These are phyloP conservation scores for Rhodotorula paludigena DNA, from an alignment of 768 basidiomycete genomes.

Conservation along the genomic window DNA sequence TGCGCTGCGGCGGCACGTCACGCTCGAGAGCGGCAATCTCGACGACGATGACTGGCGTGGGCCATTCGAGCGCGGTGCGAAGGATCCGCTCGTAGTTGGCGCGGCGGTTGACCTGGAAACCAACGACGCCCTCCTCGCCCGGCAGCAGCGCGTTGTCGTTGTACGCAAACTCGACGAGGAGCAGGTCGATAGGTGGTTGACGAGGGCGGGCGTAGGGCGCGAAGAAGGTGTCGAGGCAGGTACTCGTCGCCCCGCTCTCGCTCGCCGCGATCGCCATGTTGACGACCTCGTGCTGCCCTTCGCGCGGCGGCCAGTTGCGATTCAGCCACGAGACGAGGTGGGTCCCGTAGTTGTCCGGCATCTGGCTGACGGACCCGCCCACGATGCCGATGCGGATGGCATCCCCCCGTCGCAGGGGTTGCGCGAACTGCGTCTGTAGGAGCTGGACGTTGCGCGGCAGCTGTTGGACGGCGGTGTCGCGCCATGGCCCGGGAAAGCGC, in stretches of 20 bases:
- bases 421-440: background rate
- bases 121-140: background rate
- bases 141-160: background rate
- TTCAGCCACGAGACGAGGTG: background rate
- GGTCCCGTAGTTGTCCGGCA: background rate
- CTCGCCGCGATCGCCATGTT: background rate
- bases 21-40: background rate
- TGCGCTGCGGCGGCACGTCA: background rate
- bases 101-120: background rate
- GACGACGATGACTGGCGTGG: background rate
- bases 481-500: too few species aligned
- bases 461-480: too few species aligned
- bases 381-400: background rate
- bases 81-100: background rate
- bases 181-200: background rate
- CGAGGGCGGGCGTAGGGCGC: too few species aligned
- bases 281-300: background rate
- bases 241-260: background rate
- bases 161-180: slow-evolving; percentile 1
- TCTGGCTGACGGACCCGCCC: background rate
- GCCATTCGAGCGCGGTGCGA: background rate
- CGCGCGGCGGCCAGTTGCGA: background rate
- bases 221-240: slow-evolving; percentile 3
- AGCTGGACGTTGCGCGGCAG: background rate
- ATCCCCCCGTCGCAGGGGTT: background rate